These are phyloP conservation scores for Apophysomyces variabilis DNA, from an alignment of 371 early-diverging fungal genomes.

Conservation along the genomic window DNA sequence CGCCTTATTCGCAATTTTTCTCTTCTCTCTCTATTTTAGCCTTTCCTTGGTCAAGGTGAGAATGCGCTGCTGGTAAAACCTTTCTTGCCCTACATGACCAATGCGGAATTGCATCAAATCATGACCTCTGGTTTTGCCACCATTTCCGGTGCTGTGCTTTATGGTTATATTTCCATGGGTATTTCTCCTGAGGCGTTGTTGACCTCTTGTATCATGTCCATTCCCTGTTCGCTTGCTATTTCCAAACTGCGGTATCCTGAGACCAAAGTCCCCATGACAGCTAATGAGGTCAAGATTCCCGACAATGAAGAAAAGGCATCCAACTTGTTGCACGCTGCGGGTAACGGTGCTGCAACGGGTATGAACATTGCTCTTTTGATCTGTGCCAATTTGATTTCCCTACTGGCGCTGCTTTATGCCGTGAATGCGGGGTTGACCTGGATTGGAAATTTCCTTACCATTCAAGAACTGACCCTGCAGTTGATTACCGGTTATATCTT, in stretches of 20 bases:
- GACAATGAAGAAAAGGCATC: conserved; percentile 63
- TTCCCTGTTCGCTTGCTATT: conserved; percentile 85
- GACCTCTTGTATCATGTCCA: conserved; percentile 89
- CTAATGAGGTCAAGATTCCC: conserved; percentile 59
- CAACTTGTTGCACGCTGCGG: conserved; percentile 84
- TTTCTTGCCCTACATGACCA: conserved; percentile 78
- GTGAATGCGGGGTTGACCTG: conserved; percentile 75
- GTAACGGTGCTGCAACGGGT: conserved; percentile 87
- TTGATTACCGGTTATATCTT: conserved; percentile 78
- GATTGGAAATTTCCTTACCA: conserved; percentile 73
- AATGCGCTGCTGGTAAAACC: conserved; percentile 82
- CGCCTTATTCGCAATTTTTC: conserved; percentile 8
- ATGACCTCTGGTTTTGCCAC: conserved; percentile 89
- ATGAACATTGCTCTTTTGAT: conserved; percentile 79
- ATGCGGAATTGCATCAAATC: conserved; percentile 81
- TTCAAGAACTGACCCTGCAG: conserved; percentile 65
- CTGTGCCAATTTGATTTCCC: conserved; percentile 73
- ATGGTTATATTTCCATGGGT: conserved; percentile 68
- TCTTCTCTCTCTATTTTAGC: conserved; percentile 21
- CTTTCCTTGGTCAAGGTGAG: conserved; percentile 82
- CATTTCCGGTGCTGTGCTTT: conserved; percentile 80
- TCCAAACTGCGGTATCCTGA: conserved; percentile 84
- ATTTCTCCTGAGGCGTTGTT: conserved; percentile 65
- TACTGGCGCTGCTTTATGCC: conserved; percentile 74
- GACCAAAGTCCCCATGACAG: conserved; percentile 76